Evolutionary conservation across 129 eudicot genomes (phyloP).

Genomic region (Artemisia annua): DNA sequence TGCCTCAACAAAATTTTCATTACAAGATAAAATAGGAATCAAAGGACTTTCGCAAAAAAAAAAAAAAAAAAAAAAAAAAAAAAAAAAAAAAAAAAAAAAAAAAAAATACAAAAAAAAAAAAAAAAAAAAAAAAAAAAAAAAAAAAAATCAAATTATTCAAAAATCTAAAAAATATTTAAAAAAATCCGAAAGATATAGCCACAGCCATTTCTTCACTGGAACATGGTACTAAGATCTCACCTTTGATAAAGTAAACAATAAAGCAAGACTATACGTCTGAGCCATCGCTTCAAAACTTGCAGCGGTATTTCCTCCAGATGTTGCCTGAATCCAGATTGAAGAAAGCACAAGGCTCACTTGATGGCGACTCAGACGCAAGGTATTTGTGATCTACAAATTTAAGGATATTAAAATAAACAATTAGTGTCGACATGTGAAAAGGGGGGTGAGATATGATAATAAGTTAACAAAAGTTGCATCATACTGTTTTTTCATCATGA

Average conservation of each 20-base stretch:
- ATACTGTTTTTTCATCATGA: conserved; percentile 51
- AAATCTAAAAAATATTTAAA: not conserved
- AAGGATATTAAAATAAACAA: not conserved
- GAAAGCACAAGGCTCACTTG: conserved; percentile 85
- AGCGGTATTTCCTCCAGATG: conserved; percentile 51
- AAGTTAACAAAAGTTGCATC: conserved; percentile 17
- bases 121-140: too few relatives aligned
- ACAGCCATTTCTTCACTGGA: too few relatives aligned
- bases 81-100: too few relatives aligned
- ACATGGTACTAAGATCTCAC: conserved; percentile 29
- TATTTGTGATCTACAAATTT: conserved; percentile 42
- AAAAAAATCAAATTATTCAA: too few relatives aligned
- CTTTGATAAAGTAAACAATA: conserved; percentile 65
- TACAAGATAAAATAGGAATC: not conserved
- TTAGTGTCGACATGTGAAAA: not conserved
- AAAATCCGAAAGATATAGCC: not conserved
- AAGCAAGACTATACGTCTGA: conserved; percentile 63
- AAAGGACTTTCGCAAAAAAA: too few relatives aligned
- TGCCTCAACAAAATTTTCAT: not conserved
- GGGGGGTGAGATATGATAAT: conserved; percentile 3
- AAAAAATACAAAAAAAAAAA: too few relatives aligned
- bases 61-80: too few relatives aligned
- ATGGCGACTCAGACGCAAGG: conserved; percentile 74
- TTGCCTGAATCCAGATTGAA: conserved; percentile 84
- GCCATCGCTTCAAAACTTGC: conserved; percentile 74